Evolutionary conservation across 179 eudicot species (phyloP), one percentile per base, ranked within the genome.

Genomic region (Pouteria campechiana): DNA sequence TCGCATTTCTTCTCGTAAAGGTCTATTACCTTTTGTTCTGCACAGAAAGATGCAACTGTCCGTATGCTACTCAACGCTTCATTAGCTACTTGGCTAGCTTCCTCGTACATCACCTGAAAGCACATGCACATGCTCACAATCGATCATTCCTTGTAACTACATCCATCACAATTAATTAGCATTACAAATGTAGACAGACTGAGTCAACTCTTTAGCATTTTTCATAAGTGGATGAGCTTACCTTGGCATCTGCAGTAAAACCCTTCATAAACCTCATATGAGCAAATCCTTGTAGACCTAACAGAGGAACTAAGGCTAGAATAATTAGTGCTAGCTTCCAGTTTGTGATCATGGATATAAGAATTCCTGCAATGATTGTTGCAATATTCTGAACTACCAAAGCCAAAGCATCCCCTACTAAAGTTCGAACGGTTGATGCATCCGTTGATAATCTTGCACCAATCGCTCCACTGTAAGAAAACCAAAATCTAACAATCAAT

Each of bases 41-140:
- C 83, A 62, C 93, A 64, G 28, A 81, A 81, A 7, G 95, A 86
- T 22, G 79, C 79, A 17, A 86, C 93, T 1, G 95, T 85, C 55
- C 88, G 71, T 18, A 86, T 86, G 48, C 93, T 65, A 19, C 96
- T 81, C 17, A 86, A 82, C 0, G 96, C 96, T 55, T 86, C 96
- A 12, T 65, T 86, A 19, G 93, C 96, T 7, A 86, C 83, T 61
- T 86, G 93, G 42, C 95, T 86, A 3, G 88, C 93, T 54, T 78
- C 93, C 52, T 81, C 95, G 24, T 82, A 82, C 88, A 68, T 81
- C 15, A 75, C 19, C 95, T 84, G 60, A 46, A 67, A 3, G 28
- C 6, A 22, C n/a, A n/a, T n/a, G n/a, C n/a, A n/a, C n/a, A n/a
- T n/a, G n/a, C n/a, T n/a, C n/a, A n/a, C n/a, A n/a, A n/a, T n/a